Evolutionary conservation across 2,329 filamentous ascomycete genomes (phyloP).

Genomic region (Penicillium sp.): DNA sequence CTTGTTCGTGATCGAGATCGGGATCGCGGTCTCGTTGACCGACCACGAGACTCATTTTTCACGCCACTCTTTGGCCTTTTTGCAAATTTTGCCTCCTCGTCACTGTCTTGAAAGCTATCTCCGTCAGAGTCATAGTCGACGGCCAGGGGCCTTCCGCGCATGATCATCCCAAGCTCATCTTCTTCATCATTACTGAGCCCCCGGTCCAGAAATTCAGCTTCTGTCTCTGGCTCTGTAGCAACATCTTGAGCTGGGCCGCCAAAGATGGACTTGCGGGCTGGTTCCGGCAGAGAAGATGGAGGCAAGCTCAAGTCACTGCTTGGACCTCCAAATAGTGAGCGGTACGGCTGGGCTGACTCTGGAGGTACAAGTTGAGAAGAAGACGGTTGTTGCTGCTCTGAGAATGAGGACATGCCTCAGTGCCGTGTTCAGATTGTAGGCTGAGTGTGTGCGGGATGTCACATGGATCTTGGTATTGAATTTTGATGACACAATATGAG

Average conservation of each 20-base stretch:
- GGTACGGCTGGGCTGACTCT: conserved; percentile 17
- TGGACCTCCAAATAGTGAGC: conserved; percentile 23
- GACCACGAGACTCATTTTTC: not conserved
- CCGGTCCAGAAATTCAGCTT: conserved; percentile 6
- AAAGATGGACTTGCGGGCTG: conserved; percentile 26
- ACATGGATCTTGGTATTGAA: conserved; percentile 1
- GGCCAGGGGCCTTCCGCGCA: conserved; percentile 20
- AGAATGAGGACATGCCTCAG: conserved; percentile 30
- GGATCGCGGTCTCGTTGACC: not conserved
- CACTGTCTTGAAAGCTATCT: conserved; percentile 24
- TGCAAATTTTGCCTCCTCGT: not conserved
- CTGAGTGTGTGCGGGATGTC: conserved; percentile 2
- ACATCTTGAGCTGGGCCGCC: conserved; percentile 28
- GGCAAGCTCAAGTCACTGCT: conserved; percentile 24
- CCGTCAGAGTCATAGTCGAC: conserved; percentile 25
- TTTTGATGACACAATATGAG: not conserved
- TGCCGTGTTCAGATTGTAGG: not conserved
- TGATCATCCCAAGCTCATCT: conserved; percentile 21
- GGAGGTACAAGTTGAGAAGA: conserved; percentile 22
- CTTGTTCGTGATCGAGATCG: not conserved
- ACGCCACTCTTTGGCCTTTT: not conserved
- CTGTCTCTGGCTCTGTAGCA: conserved; percentile 12
- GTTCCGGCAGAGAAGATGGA: conserved; percentile 31
- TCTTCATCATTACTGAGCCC: conserved; percentile 2
- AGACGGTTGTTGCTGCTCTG: conserved; percentile 14